Evolutionary conservation across 2,329 filamentous ascomycete species (phyloP), one percentile per base, ranked within the genome.

Genomic region (Aschersonia sp.): DNA sequence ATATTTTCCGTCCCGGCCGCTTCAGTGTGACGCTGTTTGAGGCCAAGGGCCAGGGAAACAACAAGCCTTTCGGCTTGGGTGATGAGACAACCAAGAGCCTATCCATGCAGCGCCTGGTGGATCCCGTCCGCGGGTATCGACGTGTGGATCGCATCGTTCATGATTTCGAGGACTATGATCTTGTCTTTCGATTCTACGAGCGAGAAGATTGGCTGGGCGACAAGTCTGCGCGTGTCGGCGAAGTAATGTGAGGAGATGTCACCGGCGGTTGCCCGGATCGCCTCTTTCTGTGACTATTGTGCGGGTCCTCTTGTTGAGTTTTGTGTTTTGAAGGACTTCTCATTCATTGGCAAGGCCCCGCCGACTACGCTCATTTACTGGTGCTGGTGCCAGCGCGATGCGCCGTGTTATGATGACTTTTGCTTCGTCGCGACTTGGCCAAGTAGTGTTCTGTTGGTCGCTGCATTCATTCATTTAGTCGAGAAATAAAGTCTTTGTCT

Each of bases 11-110:
- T 63, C 92, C 92, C 0, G 91, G 91, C n/a, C 85, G 91, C 47
- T 98, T 98, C 74, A 95, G 85, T 58, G 87, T 98, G 49, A 98
- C 92, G 1, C 74, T 97, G 12, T 98, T 98, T 58, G 91, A 98
- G 68, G 85, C 89, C 48, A 95, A 94, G 72, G 69, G 67, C 41
- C 68, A 65, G 59, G 67, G 58, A 53, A 70, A 66, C 61, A 70
- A 66, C 61, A 62, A 65, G 56, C 56, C 61, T 0, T 68, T 67
- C 35, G 63, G 61, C 49, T 65, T 60, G 57, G 59, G 67, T 54
- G 56, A 70, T 57, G 65, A 71, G 56, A 64, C 68, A 48, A 51
- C 58, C 46, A 55, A 62, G 51, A 51, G 58, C 51, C 57, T 60
- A 53, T 60, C 68, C 50, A 56, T 64, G 47, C 72, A 74, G 63